Evolutionary conservation across 805 yeast species (phyloP), one percentile per base, ranked within the genome.

Genomic region (Candida ovalis): DNA sequence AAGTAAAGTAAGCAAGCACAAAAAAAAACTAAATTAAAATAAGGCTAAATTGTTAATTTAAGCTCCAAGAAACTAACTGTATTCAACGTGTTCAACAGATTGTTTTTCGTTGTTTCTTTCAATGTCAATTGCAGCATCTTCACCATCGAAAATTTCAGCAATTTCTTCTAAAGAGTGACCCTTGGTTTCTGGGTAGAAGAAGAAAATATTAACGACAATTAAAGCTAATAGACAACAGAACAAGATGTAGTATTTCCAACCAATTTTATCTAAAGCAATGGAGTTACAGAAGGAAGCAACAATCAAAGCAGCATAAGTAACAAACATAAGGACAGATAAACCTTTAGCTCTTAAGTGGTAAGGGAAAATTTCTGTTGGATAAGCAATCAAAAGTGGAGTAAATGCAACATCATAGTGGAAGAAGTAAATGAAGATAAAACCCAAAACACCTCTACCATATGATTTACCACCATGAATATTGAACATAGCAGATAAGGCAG

Each of bases 171-270:
- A 73, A 18, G 78, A 71, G 64, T 77, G 74, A 15, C 83, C 83
- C 67, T 77, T 81, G n/a, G 88, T 83, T 66, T 83, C 88, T 52
- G 79, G 77, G 45, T 82, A 80, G 53, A 67, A 69, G 64, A 74
- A 70, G 55, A 39, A 61, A 8, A 46, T 50, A 33, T 51, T 53
- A 18, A 41, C 45, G 19, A 49, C 45, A 40, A 64, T 64, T 24
- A 65, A 59, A 30, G 56, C 50, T 38, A 66, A 47, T 43, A 67
- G 64, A 18, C 67, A 67, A 27, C 68, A 62, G 56, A 60, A 70
- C 37, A 65, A 66, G 45, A 68, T 67, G 55, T 67, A 67, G 53
- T 64, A 67, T 46, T 60, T 61, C 72, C 73, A 69, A 27, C 60
- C 66, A 47, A 70, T 61, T 28, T 65, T 61, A 45, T 61, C 66